Evolutionary conservation across 768 basidiomycete genomes (phyloP).

Genomic region (Cyathus striatus): DNA sequence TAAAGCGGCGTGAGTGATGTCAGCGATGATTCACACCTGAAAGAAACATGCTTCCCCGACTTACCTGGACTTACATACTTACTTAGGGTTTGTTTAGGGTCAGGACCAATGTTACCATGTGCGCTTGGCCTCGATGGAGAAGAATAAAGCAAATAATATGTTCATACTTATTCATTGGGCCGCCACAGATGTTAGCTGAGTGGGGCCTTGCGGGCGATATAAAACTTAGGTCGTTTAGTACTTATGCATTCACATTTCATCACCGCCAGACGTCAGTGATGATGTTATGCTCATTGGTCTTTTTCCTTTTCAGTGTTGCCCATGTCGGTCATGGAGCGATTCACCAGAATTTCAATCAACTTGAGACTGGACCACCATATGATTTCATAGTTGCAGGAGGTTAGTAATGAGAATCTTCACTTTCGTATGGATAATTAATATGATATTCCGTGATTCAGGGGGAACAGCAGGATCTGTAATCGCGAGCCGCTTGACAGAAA

Average conservation of each 20-base stretch:
- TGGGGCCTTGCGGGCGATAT: not conserved
- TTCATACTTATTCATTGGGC: no score
- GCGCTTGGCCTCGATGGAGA: no score
- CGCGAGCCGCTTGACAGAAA: constrained; percentile 12
- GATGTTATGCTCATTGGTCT: not conserved
- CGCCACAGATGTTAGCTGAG: not conserved
- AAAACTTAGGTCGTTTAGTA: not conserved
- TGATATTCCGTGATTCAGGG: constrained; percentile 3
- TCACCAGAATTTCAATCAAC: constrained; percentile 8
- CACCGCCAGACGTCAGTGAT: not conserved
- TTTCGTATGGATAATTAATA: constrained; percentile 2
- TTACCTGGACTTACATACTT: no score
- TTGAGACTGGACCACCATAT: constrained; percentile 4
- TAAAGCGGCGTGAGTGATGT: no score
- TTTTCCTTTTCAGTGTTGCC: constrained; percentile 3
- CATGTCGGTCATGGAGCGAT: constrained; percentile 1
- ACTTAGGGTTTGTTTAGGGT: no score
- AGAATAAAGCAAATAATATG: no score
- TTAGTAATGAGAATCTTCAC: constrained; percentile 2
- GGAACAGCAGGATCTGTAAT: constrained; percentile 16
- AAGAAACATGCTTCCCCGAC: no score
- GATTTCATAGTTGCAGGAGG: constrained; percentile 21
- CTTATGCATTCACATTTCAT: not conserved
- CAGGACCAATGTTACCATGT: no score
- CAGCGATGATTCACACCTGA: no score